A percentile compares a stretch with the other conserved stretches of the same genome.
Evolutionary conservation across 257 asterid genomes (phyloP).

Genomic region (Nicotiana tabacum): DNA sequence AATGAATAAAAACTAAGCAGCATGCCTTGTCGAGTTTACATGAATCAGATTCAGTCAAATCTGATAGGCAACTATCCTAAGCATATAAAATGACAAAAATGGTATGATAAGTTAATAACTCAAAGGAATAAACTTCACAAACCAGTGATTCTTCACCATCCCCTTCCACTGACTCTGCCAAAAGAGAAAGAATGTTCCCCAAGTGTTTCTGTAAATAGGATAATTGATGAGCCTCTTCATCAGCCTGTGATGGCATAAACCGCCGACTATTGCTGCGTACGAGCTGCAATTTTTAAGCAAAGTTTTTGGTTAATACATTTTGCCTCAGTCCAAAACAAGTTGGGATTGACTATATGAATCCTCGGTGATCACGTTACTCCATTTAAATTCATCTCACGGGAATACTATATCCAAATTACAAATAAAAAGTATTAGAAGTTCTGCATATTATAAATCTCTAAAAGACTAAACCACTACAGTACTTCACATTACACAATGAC

Average conservation of each 20-base stretch:
- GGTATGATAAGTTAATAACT: neutral
- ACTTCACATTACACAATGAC: neutral
- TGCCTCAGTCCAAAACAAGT: no score
- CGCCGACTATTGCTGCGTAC: conserved; percentile 92
- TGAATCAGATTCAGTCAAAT: neutral
- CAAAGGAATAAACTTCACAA: conserved; percentile 20
- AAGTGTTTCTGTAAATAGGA: conserved; percentile 90
- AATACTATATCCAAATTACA: no score
- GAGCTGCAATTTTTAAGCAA: conserved; percentile 44
- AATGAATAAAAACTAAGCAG: neutral
- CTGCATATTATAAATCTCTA: no score
- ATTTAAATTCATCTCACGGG: no score
- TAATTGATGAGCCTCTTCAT: conserved; percentile 95
- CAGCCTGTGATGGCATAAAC: conserved; percentile 89
- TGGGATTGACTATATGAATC: no score
- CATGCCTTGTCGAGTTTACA: neutral
- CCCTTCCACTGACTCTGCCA: conserved; percentile 70
- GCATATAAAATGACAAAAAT: neutral
- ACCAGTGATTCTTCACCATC: conserved; percentile 84
- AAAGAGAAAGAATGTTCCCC: conserved; percentile 79
- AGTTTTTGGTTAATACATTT: neutral
- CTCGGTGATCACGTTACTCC: no score
- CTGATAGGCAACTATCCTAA: neutral
- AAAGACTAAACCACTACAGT: neutral
- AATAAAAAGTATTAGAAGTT: no score